Evolutionary conservation across 164 flowering plant species (phyloP), one percentile per base, ranked within the genome.

Genomic region (Piper longum): DNA sequence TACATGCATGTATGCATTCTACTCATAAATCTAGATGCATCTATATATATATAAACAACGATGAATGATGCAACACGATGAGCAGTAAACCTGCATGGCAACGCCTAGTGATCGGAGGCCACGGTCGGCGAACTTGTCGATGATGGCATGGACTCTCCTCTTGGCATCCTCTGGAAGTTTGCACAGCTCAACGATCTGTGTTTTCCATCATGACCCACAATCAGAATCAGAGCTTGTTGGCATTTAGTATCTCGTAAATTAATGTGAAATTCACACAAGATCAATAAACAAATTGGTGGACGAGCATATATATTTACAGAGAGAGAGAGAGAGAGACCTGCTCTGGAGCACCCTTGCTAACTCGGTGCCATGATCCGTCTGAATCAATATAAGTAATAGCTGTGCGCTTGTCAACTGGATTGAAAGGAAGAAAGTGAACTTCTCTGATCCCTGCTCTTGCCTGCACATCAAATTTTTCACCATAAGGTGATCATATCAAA

Each of bases 301-400:
- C 2, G 36, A 26, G 36, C 36, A 64, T 43, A 41, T 41, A 42
- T 41, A 42, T 52, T 48, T 69, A 52, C 63, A 59, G 41, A n/a
- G 9, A 11, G 4, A 5, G 26, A 40, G 44, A 54, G 17, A 43
- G 18, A 45, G 16, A 11, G 52, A 83, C 90, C 70, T 87, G 93
- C 67, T 89, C 96, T 41, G 96, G 96, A 48, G 96, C 93, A 57
- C 96, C 96, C 73, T 89, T 89, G 83, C 93, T 87, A 66, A 70
- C 62, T 44, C 96, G 68, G 61, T 84, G 81, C 95, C 95, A 87
- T 39, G 81, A 54, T 1, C 86, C 87, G 42, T 77, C 61, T 41
- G 70, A 16, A 61, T 82, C 87, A 18, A 78, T 70, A 72, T 83
- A 87, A 64, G 95, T 87, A 58, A 85, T 87, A 9, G 95, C 95